These are phyloP conservation scores for Eutrema yunnanense DNA, from an alignment of 345 rosid species.

Conservation along the genomic window DNA sequence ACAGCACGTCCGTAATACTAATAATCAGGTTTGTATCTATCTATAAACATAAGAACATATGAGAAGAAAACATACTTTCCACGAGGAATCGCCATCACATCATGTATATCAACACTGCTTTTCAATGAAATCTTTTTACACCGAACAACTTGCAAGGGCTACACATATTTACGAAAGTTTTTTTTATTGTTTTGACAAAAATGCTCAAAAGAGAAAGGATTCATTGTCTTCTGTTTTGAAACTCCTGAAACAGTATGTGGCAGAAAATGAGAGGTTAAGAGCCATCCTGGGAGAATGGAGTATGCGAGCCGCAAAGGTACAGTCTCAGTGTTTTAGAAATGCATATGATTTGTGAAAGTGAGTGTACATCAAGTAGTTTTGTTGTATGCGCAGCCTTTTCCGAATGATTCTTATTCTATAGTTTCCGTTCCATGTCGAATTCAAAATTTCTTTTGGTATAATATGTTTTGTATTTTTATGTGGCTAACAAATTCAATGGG, in stretches of 20 bases:
- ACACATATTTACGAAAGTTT: neutral
- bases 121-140: neutral
- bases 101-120: neutral
- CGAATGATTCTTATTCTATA: neutral
- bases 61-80: neutral
- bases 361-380: neutral
- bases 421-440: neutral
- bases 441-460: neutral
- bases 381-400: neutral
- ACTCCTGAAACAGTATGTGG: slow-evolving; percentile 57
- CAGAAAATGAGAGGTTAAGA: slow-evolving; percentile 92
- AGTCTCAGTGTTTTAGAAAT: neutral
- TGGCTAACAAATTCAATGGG: neutral
- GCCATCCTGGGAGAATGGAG: slow-evolving; percentile 98
- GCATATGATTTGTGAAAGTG: neutral
- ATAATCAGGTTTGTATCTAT: slow-evolving; percentile 59
- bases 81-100: neutral
- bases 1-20: slow-evolving; percentile 66
- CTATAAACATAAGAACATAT: neutral
- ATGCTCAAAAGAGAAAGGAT: neutral
- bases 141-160: neutral
- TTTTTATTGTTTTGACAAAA: neutral
- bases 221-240: neutral
- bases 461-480: neutral
- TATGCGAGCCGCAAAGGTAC: slow-evolving; percentile 89